These are phyloP conservation scores for Fusarium sp. DNA, from an alignment of 2,329 filamentous ascomycete species.

Conservation along the genomic window DNA sequence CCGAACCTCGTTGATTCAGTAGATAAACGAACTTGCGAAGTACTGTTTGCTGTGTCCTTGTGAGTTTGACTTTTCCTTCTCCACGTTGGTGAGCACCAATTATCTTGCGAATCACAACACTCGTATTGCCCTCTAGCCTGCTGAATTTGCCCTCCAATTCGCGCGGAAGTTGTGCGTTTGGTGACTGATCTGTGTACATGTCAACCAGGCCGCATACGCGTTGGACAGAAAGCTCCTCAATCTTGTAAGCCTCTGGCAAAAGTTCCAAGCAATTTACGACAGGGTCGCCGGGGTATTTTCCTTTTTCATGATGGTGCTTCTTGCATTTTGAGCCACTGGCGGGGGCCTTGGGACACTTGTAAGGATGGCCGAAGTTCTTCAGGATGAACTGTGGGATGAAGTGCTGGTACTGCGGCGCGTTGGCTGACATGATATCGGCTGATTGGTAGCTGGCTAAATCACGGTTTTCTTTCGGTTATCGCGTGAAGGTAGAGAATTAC, in stretches of 20 bases:
- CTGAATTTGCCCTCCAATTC: fast-evolving
- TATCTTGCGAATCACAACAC: background rate
- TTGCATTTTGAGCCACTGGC: background rate
- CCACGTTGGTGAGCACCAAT: background rate
- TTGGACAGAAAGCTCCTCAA: background rate
- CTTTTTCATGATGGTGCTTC: background rate
- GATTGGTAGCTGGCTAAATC: background rate
- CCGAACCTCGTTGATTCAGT: fast-evolving
- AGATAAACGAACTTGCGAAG: background rate
- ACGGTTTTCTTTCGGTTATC: background rate
- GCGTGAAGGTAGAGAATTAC: no score
- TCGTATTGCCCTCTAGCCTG: background rate
- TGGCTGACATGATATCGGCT: background rate
- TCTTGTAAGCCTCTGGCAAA: fast-evolving
- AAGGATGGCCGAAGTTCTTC: background rate
- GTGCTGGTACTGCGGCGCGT: background rate
- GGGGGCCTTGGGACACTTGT: background rate
- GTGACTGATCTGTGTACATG: background rate
- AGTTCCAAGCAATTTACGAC: background rate
- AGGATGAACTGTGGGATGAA: background rate
- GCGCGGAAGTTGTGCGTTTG: background rate
- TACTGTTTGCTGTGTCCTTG: background rate
- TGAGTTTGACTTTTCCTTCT: background rate
- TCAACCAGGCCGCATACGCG: background rate
- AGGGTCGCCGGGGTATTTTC: background rate